A percentile compares a stretch with the other conserved stretches of the same genome.
Evolutionary conservation across 139 green algal genomes (phyloP).

Genomic region (Micromonas pusilla): DNA sequence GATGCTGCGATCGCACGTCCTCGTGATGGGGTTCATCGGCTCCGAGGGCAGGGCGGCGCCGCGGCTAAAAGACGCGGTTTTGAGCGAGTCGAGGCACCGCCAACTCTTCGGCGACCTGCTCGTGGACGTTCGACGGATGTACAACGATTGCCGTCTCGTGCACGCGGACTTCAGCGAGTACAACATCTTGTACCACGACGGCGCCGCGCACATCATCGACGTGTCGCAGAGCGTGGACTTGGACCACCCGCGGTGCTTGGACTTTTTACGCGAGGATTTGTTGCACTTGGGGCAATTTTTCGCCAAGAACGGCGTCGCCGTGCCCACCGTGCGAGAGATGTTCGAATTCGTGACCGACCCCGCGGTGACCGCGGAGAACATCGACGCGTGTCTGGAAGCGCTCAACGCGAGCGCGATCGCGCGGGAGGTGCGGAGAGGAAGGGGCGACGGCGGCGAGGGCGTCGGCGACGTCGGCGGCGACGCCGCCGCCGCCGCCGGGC

Average conservation of each 20-base stretch:
- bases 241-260: conserved; percentile 91
- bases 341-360: conserved; percentile 97
- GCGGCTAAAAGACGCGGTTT: conserved; percentile 73
- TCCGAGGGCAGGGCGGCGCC: conserved; percentile 73
- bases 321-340: conserved; percentile 77
- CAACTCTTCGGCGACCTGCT: conserved; percentile 51
- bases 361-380: conserved; percentile 60
- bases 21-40: conserved; percentile 92
- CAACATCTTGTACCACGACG: conserved; percentile 78
- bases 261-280: conserved; percentile 94
- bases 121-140: conserved; percentile 56
- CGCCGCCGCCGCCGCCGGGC: not conserved
- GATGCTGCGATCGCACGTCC: conserved; percentile 83
- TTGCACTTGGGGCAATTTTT: conserved; percentile 93
- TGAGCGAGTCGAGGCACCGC: conserved; percentile 56
- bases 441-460: not conserved
- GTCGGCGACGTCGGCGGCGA: not conserved
- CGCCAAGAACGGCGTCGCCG: conserved; percentile 58
- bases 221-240: conserved; percentile 94
- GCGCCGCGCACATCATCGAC: conserved; percentile 54
- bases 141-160: conserved; percentile 84
- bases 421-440: not conserved
- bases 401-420: conserved; percentile 43
- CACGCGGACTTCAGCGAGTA: conserved; percentile 96
- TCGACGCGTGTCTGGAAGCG: conserved; percentile 70